phyloP scores from a whole-genome alignment of 2,329 filamentous ascomycete species.

The Emmonsia crescens region DNA sequence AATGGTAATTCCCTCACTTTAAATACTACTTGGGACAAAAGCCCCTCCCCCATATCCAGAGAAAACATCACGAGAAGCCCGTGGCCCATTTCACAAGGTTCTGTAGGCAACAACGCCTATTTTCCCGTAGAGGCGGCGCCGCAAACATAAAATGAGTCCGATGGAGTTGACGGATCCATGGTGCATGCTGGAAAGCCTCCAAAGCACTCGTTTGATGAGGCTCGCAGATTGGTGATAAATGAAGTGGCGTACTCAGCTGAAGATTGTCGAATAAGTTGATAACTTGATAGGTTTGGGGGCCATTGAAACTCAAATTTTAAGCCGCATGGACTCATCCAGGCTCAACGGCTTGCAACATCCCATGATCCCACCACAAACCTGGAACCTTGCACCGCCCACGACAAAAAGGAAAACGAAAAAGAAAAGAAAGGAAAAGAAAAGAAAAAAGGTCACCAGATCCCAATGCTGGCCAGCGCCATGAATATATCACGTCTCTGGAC shows the following conservation, averaged over 20 bases:
- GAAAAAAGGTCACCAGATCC: neutral
- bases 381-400: neutral
- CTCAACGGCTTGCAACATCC: neutral
- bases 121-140: neutral
- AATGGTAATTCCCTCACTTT: neutral
- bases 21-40: neutral
- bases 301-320: neutral
- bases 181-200: neutral
- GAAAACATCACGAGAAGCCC: neutral
- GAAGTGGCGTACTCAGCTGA: neutral
- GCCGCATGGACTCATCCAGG: neutral
- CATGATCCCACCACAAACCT: neutral
- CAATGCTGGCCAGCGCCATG: neutral
- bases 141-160: neutral
- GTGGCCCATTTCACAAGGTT: neutral
- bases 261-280: neutral
- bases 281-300: neutral
- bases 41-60: neutral
- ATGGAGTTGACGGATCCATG: neutral
- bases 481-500: neutral
- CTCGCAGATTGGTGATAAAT: neutral
- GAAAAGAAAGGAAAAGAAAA: neutral
- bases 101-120: neutral
- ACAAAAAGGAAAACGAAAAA: neutral
- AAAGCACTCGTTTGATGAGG: neutral